A percentile compares a stretch with the other conserved stretches of the same genome.
Evolutionary conservation across 306 rosid genomes (phyloP).

Genomic region (Quercus parvula): DNA sequence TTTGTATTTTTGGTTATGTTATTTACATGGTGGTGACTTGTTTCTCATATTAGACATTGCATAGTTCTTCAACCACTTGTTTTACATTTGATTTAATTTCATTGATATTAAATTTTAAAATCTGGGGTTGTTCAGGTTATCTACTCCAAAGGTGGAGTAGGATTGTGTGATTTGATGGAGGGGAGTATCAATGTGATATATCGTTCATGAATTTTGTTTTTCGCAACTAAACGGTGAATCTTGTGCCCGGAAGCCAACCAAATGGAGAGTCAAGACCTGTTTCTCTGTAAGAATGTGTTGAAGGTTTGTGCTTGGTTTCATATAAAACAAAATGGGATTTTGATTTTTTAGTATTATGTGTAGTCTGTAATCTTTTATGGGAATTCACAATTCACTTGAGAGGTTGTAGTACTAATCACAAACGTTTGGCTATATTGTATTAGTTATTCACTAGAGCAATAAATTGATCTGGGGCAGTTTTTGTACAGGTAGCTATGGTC

Average conservation of each 20-base stretch:
- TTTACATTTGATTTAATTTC: neutral
- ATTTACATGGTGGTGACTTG: too few relatives aligned
- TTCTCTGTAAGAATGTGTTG: neutral
- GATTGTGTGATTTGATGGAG: neutral
- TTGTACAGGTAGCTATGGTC: neutral
- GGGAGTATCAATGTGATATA: neutral
- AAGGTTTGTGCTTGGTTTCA: conserved; percentile 17
- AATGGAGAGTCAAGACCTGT: neutral
- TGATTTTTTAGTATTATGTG: neutral
- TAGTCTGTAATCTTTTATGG: neutral
- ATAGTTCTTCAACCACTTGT: neutral
- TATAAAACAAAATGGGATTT: neutral
- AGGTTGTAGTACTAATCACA: too few relatives aligned
- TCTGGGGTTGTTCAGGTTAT: neutral
- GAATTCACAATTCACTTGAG: neutral
- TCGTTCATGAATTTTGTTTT: neutral
- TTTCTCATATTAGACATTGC: neutral
- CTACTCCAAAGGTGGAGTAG: neutral
- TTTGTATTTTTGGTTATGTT: neutral
- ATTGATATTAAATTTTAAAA: neutral
- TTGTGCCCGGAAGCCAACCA: conserved; percentile 2
- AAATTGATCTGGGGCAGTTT: neutral
- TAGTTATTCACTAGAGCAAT: neutral
- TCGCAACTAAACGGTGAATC: neutral
- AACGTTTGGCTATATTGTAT: too few relatives aligned